Conservation (phyloP, 345 rosid species). For the Heritiera littoralis region DNA sequence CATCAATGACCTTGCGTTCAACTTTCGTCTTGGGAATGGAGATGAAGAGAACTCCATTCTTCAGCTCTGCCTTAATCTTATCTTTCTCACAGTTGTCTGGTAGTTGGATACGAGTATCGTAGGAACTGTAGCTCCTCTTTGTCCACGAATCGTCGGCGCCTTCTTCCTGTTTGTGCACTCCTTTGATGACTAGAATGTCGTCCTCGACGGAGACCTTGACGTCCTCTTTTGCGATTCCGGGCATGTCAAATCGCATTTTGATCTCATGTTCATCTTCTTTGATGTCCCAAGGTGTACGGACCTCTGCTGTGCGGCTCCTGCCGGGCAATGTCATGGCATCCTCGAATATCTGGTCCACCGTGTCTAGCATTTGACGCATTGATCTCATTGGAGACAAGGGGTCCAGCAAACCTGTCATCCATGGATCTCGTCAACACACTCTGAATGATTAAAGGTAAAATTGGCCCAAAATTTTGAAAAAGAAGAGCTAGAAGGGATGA, state of each 20-base stretch:
- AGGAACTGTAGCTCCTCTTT: constrained; percentile 44
- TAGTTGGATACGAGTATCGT: constrained; percentile 57
- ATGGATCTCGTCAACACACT: background rate
- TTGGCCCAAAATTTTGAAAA: background rate
- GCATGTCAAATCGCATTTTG: constrained; percentile 87
- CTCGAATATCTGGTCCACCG: constrained; percentile 75
- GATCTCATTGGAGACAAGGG: constrained; percentile 75
- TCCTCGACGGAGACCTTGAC: constrained; percentile 72
- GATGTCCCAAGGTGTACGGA: constrained; percentile 78
- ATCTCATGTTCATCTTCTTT: constrained; percentile 75
- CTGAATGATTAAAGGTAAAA: background rate
- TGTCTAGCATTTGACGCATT: constrained; percentile 75
- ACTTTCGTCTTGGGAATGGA: constrained; percentile 65
- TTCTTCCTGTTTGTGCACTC: constrained; percentile 63
- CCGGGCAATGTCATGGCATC: constrained; percentile 46
- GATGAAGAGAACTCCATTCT: constrained; percentile 72
- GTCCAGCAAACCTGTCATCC: constrained; percentile 53
- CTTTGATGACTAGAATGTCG: constrained; percentile 58
- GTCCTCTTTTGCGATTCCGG: constrained; percentile 75
- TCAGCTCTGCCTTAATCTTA: constrained; percentile 70
- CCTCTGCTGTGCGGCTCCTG: constrained; percentile 36
- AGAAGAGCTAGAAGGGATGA: background rate
- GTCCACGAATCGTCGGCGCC: constrained; percentile 46
- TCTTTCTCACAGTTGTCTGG: constrained; percentile 59
- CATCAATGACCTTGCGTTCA: constrained; percentile 54